phyloP scores from a whole-genome alignment of 306 rosid species.

The Casuarina glauca region DNA sequence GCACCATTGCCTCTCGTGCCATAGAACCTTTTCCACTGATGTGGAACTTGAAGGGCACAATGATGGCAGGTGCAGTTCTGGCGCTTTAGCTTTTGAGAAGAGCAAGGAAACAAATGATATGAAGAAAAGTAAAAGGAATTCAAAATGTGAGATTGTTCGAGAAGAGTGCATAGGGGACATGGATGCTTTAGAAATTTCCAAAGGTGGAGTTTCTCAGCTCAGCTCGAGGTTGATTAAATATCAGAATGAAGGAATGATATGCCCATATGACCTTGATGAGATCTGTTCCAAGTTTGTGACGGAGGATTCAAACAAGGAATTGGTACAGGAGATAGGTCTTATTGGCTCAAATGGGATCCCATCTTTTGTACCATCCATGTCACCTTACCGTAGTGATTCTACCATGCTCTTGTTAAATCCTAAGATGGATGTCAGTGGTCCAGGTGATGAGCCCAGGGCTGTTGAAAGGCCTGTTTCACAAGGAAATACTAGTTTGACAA shows the following conservation, averaged over 20 bases:
- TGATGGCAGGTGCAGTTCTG: constrained; percentile 68
- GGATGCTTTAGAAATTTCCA: constrained; percentile 39
- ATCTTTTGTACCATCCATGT: constrained; percentile 51
- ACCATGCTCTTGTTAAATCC: constrained; percentile 24
- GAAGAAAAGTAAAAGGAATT: constrained; percentile 56
- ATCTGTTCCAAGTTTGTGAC: constrained; percentile 75
- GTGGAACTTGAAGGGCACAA: constrained; percentile 74
- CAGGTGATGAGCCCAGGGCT: constrained; percentile 37
- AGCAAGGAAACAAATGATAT: constrained; percentile 54
- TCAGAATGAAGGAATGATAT: constrained; percentile 59
- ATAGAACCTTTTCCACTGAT: constrained; percentile 62
- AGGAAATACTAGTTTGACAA: constrained; percentile 43
- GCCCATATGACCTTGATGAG: constrained; percentile 75
- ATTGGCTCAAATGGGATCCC: constrained; percentile 72
- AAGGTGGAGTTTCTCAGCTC: constrained; percentile 43
- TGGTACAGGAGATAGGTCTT: constrained; percentile 75
- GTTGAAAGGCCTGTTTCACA: constrained; percentile 39
- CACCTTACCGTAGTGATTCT: constrained; percentile 60
- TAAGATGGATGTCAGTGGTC: constrained; percentile 41
- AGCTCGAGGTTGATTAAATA: constrained; percentile 65
- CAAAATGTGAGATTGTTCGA: constrained; percentile 42
- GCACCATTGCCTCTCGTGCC: constrained; percentile 84
- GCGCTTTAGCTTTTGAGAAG: constrained; percentile 43
- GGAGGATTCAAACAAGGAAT: constrained; percentile 72
- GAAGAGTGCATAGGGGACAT: constrained; percentile 54